phyloP scores from a whole-genome alignment of 2,329 filamentous ascomycete genomes.

The Boeremia lycopersici region DNA sequence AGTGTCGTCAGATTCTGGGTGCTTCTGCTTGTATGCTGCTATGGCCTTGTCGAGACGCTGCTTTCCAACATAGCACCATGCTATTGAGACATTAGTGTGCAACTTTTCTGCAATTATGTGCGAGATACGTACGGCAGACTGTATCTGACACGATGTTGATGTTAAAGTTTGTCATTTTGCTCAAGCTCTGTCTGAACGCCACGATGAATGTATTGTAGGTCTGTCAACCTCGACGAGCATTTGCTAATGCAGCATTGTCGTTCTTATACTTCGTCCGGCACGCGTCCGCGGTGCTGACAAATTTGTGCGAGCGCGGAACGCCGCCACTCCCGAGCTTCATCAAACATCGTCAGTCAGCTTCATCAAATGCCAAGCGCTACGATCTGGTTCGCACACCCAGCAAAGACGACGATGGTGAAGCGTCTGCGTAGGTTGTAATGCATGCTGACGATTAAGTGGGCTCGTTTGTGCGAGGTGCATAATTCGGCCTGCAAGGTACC shows the following conservation, averaged over 20 bases:
- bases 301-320: slow-evolving; percentile 18
- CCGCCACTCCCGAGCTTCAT: slow-evolving; percentile 16
- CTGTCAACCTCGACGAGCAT: slow-evolving; percentile 2
- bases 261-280: slow-evolving; percentile 19
- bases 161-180: slow-evolving; percentile 63
- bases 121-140: slow-evolving; percentile 68
- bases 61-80: slow-evolving; percentile 75
- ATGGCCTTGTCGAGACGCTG: slow-evolving; percentile 77
- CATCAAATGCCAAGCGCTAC: neutral
- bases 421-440: neutral
- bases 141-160: slow-evolving; percentile 80
- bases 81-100: slow-evolving; percentile 17
- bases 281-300: slow-evolving; percentile 33
- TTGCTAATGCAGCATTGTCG: neutral
- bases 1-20: slow-evolving; percentile 67
- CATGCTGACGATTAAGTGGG: neutral
- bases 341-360: neutral
- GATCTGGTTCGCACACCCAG: too few species aligned
- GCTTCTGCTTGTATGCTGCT: slow-evolving; percentile 64
- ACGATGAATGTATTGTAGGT: slow-evolving; percentile 29
- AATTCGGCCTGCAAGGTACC: neutral
- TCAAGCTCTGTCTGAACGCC: slow-evolving; percentile 42
- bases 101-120: slow-evolving; percentile 8
- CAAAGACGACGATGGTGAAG: neutral
- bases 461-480: neutral